Percentiles rank a stretch among this genome's conserved stretches.
Evolutionary conservation across 208 protist genomes (phyloP).

Genomic region (Herpetomonas samuelpessoai): DNA sequence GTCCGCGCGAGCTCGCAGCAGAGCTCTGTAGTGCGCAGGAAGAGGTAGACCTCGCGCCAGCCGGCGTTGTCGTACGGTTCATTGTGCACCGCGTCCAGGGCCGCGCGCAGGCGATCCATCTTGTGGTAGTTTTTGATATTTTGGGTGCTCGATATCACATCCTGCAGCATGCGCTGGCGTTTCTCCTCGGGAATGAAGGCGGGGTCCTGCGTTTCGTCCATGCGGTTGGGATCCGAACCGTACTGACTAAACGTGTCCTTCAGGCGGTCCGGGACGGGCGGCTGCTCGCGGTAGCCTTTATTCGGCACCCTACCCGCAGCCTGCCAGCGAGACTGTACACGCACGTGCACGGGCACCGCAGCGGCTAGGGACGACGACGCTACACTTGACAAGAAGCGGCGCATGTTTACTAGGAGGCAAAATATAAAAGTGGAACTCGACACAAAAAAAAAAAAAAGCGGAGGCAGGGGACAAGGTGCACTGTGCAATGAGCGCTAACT

Average conservation of each 20-base stretch:
- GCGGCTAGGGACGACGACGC: too few relatives aligned
- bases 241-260: conserved; percentile 74
- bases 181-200: conserved; percentile 74
- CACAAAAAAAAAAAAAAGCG: too few relatives aligned
- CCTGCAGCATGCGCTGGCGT: conserved; percentile 55
- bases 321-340: conserved; percentile 15
- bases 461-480: too few relatives aligned
- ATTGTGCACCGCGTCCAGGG: conserved; percentile 69
- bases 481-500: too few relatives aligned
- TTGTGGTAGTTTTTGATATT: conserved; percentile 69
- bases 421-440: too few relatives aligned
- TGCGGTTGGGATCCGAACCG: conserved; percentile 44
- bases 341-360: background rate
- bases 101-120: conserved; percentile 69
- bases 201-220: conserved; percentile 50
- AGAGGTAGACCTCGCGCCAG: conserved; percentile 86
- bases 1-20: conserved; percentile 62
- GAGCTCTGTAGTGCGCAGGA: conserved; percentile 88
- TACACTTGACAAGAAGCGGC: too few relatives aligned
- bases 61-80: conserved; percentile 34
- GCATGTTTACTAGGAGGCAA: too few relatives aligned
- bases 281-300: conserved; percentile 78
- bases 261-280: conserved; percentile 70
- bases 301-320: conserved; percentile 41
- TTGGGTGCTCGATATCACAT: conserved; percentile 55